Percentiles rank a stretch among this genome's conserved stretches.
Conservation (phyloP, 2,329 filamentous ascomycete species). For the Zymoseptoria passerinii region DNA sequence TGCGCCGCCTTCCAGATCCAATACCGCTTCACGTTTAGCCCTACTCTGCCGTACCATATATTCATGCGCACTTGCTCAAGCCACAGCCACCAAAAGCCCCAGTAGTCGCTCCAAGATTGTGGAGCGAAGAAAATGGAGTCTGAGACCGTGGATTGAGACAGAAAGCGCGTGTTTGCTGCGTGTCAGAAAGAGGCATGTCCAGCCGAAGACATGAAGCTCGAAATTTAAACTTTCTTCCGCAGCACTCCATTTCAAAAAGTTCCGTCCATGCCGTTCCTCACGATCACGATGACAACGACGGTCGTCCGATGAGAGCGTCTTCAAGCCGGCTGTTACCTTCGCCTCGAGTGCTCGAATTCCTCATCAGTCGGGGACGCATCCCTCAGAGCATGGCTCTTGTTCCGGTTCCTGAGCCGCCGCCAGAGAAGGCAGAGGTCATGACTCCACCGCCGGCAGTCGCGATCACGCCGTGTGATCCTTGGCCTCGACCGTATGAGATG, state of each 20-base stretch:
- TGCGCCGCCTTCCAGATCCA: conserved; percentile 65
- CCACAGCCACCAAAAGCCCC: conserved; percentile 54
- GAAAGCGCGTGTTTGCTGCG: too few species aligned
- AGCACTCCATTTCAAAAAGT: not conserved
- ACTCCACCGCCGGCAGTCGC: conserved; percentile 41
- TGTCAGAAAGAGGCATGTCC: not conserved
- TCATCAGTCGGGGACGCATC: conserved; percentile 39
- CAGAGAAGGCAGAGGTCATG: conserved; percentile 31
- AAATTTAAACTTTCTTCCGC: not conserved
- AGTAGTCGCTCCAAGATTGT: conserved; percentile 54
- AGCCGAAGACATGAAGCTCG: not conserved
- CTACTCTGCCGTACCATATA: conserved; percentile 58
- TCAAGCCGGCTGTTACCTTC: conserved; percentile 31
- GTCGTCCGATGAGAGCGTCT: conserved; percentile 8
- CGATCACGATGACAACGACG: not conserved
- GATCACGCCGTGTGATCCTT: conserved; percentile 49
- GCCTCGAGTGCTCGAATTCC: conserved; percentile 43
- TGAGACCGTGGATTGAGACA: too few species aligned
- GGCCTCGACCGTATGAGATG: conserved; percentile 68
- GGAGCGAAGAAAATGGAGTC: conserved; percentile 33
- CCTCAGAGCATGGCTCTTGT: conserved; percentile 22
- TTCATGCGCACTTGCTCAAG: conserved; percentile 60
- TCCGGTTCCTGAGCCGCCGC: conserved; percentile 17
- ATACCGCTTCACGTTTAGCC: conserved; percentile 59
- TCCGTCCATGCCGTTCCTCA: not conserved